These are phyloP conservation scores for Salvia miltiorrhiza DNA, from an alignment of 257 asterid species.

Conservation along the genomic window DNA sequence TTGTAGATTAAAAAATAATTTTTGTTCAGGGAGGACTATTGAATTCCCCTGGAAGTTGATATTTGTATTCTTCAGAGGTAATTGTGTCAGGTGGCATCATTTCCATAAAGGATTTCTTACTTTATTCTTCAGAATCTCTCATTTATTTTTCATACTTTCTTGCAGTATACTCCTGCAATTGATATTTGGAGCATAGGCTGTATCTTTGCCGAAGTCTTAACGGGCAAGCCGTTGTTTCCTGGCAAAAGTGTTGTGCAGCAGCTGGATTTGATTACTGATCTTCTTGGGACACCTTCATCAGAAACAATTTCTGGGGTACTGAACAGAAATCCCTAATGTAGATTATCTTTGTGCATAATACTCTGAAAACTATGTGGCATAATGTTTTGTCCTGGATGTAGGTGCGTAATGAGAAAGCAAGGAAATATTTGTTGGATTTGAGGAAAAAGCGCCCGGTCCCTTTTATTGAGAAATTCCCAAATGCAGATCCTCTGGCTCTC, in stretches of 20 bases:
- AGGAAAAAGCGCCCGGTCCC: slow-evolving; percentile 59
- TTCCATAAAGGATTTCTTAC: slow-evolving; percentile 22
- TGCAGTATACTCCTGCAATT: slow-evolving; percentile 94
- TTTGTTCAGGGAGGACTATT: slow-evolving; percentile 90
- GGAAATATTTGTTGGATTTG: slow-evolving; percentile 70
- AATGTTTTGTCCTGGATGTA: slow-evolving; percentile 33
- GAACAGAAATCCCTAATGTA: not conserved
- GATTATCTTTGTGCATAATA: slow-evolving; percentile 7
- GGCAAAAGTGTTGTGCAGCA: slow-evolving; percentile 94
- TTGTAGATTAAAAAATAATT: slow-evolving; percentile 67
- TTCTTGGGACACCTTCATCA: slow-evolving; percentile 82
- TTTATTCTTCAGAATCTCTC: slow-evolving; percentile 24
- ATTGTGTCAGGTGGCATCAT: slow-evolving; percentile 52
- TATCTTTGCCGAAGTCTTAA: slow-evolving; percentile 80
- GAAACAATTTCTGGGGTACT: slow-evolving; percentile 72
- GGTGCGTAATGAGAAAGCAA: slow-evolving; percentile 96
- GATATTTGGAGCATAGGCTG: slow-evolving; percentile 95
- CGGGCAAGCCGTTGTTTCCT: slow-evolving; percentile 86
- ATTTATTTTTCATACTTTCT: slow-evolving; percentile 13
- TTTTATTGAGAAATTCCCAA: slow-evolving; percentile 59
- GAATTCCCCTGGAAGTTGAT: slow-evolving; percentile 96
- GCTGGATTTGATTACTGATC: slow-evolving; percentile 90
- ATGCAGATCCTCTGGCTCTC: slow-evolving; percentile 76
- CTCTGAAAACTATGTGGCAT: not conserved
- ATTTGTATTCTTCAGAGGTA: slow-evolving; percentile 71